Conservation (phyloP, 371 early-diverging fungal species). For the Apophysomyces trapeziformis region DNA sequence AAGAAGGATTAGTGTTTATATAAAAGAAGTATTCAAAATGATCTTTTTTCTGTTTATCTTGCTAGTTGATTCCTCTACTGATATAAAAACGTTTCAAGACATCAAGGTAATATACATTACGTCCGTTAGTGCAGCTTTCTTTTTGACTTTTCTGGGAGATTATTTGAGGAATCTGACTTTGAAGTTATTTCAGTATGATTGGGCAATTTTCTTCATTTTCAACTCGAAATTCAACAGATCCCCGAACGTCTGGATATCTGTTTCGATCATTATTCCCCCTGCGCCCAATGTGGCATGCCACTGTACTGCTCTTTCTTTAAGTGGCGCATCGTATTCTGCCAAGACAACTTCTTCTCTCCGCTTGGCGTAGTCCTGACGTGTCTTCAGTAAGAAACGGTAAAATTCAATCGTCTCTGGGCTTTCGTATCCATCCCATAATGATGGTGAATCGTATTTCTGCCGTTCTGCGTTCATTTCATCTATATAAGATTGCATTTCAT, state of each 20-base stretch:
- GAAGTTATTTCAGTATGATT: too few relatives aligned
- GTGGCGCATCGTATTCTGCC: conserved; percentile 5
- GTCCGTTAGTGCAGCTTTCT: too few relatives aligned
- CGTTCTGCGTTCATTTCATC: conserved; percentile 1
- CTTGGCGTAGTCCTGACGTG: conserved; percentile 7
- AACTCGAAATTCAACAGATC: neutral
- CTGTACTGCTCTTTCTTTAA: neutral
- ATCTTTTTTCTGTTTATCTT: too few relatives aligned
- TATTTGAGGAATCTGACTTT: too few relatives aligned
- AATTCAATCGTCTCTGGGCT: conserved; percentile 11
- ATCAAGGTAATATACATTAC: too few relatives aligned
- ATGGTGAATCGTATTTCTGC: conserved; percentile 1
- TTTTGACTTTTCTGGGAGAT: too few relatives aligned
- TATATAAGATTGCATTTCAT: conserved; percentile 8
- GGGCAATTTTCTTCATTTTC: too few relatives aligned
- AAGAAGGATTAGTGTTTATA: too few relatives aligned
- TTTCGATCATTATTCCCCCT: conserved; percentile 10
- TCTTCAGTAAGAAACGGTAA: conserved; percentile 9
- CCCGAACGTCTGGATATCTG: conserved; percentile 10
- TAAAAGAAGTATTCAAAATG: too few relatives aligned
- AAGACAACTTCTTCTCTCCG: neutral
- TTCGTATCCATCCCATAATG: conserved; percentile 9
- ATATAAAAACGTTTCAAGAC: too few relatives aligned
- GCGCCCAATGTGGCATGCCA: conserved; percentile 12
- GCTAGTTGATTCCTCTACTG: too few relatives aligned